phyloP scores from a whole-genome alignment of 148 eudicot species.

The Vaccinium corymbosum region DNA sequence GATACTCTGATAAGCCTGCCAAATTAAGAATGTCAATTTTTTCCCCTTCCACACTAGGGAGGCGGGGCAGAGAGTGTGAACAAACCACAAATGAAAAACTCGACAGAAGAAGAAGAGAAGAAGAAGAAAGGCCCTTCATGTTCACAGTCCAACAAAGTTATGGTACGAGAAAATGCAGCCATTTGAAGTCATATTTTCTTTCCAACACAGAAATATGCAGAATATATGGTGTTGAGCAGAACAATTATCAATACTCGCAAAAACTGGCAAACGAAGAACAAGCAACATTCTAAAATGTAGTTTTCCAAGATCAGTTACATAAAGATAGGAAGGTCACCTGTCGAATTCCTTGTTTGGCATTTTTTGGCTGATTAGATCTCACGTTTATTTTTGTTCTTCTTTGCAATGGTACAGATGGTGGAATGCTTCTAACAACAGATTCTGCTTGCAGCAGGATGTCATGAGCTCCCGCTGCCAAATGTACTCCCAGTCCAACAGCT shows the following conservation, averaged over 20 bases:
- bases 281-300: not conserved
- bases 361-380: constrained; percentile 68
- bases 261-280: not conserved
- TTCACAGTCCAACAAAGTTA: not conserved
- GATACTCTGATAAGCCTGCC: constrained; percentile 82
- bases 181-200: constrained; percentile 3
- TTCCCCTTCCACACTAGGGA: not conserved
- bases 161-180: not conserved
- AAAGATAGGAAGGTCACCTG: constrained; percentile 46
- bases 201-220: not conserved
- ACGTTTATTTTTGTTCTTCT: constrained; percentile 36
- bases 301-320: not conserved
- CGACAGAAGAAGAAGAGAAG: not conserved
- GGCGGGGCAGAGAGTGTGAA: not conserved
- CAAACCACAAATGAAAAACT: not conserved
- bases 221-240: not conserved
- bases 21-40: constrained; percentile 8
- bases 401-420: constrained; percentile 59
- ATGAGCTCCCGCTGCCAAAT: constrained; percentile 92
- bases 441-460: constrained; percentile 83
- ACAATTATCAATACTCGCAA: not conserved
- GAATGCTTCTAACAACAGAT: constrained; percentile 58
- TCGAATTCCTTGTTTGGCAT: constrained; percentile 77
- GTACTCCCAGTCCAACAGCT: constrained; percentile 92
- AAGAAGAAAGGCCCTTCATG: not conserved